These are phyloP conservation scores for Nigrograna mackinnonii DNA, from an alignment of 2,329 filamentous ascomycete species.

Conservation along the genomic window DNA sequence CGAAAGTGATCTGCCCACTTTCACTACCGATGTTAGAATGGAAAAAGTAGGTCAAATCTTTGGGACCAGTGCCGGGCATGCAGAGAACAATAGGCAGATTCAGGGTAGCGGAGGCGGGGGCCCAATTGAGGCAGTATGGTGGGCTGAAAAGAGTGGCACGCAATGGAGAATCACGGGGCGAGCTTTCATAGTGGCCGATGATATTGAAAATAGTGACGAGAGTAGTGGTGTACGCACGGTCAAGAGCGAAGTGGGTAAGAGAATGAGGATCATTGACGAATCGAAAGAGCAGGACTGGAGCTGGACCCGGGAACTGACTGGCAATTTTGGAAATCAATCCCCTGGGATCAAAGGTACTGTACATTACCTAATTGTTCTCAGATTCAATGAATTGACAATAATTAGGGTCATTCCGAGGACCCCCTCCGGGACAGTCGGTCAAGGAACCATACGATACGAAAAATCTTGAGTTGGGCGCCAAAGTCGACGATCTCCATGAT, in stretches of 20 bases:
- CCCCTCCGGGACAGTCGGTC: conserved; percentile 52
- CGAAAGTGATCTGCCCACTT: conserved; percentile 76
- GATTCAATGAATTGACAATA: neutral
- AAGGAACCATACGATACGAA: conserved; percentile 49
- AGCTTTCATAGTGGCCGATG: conserved; percentile 74
- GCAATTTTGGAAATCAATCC: conserved; percentile 86
- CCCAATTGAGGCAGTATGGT: conserved; percentile 81
- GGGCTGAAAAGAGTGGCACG: conserved; percentile 69
- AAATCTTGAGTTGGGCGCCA: conserved; percentile 58
- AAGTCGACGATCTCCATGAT: conserved; percentile 73
- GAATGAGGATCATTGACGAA: conserved; percentile 64
- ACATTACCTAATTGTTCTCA: too few relatives aligned
- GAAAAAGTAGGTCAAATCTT: conserved; percentile 77
- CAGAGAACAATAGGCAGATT: conserved; percentile 45
- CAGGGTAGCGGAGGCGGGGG: conserved; percentile 66
- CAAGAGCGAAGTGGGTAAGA: conserved; percentile 60
- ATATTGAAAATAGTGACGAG: conserved; percentile 61
- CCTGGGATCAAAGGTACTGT: conserved; percentile 76
- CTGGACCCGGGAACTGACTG: conserved; percentile 79
- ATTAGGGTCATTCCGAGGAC: conserved; percentile 66
- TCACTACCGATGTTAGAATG: conserved; percentile 91
- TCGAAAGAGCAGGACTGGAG: conserved; percentile 63
- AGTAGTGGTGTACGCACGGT: conserved; percentile 61
- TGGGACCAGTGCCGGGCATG: conserved; percentile 51
- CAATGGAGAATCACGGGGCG: conserved; percentile 86